Evolutionary conservation across 2,329 filamentous ascomycete genomes (phyloP), one percentile per base, ranked within the genome.

Genomic region (Endoconidiophora laricicola): DNA sequence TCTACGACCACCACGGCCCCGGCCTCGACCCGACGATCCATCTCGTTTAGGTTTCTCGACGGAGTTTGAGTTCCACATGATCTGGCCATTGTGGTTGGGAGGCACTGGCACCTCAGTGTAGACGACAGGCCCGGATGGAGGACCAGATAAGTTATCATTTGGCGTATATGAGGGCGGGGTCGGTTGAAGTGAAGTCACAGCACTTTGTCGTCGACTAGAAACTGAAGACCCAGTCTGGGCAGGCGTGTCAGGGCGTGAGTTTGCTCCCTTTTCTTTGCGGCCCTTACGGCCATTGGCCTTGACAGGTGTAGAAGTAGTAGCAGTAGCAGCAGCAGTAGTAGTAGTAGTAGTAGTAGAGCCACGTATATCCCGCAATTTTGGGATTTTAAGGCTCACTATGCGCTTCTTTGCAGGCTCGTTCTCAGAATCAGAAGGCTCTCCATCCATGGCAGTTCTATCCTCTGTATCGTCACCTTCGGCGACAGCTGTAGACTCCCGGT

Each of bases 51-150:
- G 36, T 33, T 46, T 49, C 20, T 53, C 47, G 9, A 12, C 6
- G 1, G 43, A 41, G 22, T 53, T 49, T 14, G 48, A 45, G 37
- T 53, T 53, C 51, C 51, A 53, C 51, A 53, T 53, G 38, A 53
- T 49, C 29, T 53, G 51, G n/a, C 51, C 51, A 38, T 53, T 53
- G 47, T 53, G 48, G 33, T 53, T 53, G 3, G 47, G 51, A 2
- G 51, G 51, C 16, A 44, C 42, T 6, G 51, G 47, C 18, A 41
- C 43, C 4, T 46, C 47, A 10, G 43, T 41, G 7, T 42, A 49
- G 6, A 33, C 37, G 9, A 45, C 33, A 3, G 42, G 44, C 2
- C 47, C 47, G 18, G 47, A 50, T 12, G 51, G 44, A 6, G 43
- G 51, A 6, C 24, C 51, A 22, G 37, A 36, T 10, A 53, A 38